Evolutionary conservation across 139 green algal genomes (phyloP).

Genomic region (Chlorella ohadii): DNA sequence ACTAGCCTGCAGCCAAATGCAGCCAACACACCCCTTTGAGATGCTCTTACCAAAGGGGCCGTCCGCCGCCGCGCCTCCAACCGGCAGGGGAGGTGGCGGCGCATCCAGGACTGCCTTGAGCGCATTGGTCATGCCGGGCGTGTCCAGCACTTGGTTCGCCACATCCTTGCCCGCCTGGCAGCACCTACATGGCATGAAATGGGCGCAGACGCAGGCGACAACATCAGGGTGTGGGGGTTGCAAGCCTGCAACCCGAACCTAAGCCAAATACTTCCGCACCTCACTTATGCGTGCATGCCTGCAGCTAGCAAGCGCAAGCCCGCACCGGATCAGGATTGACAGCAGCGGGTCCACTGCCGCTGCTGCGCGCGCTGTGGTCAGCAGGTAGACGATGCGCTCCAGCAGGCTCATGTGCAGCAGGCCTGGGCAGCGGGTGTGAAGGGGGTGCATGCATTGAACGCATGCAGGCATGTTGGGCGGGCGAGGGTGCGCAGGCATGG

Average conservation of each 20-base stretch:
- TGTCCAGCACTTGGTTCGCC: slow-evolving; percentile 47
- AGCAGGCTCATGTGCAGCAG: slow-evolving; percentile 71
- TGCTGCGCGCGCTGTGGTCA: slow-evolving; percentile 10
- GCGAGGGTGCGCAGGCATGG: too few relatives aligned
- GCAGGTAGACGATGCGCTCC: slow-evolving; percentile 44
- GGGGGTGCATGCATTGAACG: not conserved
- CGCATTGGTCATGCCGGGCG: slow-evolving; percentile 49
- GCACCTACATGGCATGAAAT: not conserved
- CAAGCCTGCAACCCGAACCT: too few relatives aligned
- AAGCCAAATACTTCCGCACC: too few relatives aligned
- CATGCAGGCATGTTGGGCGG: not conserved
- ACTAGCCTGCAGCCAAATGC: too few relatives aligned
- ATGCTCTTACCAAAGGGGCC: not conserved
- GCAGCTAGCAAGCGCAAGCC: not conserved
- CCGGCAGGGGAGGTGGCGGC: not conserved
- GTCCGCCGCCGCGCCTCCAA: not conserved
- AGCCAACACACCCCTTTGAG: too few relatives aligned
- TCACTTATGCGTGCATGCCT: too few relatives aligned
- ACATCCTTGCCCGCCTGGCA: slow-evolving; percentile 40
- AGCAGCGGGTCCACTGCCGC: slow-evolving; percentile 48
- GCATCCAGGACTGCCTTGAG: slow-evolving; percentile 42
- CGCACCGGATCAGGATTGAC: slow-evolving; percentile 39
- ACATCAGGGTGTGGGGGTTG: too few relatives aligned
- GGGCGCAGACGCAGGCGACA: too few relatives aligned
- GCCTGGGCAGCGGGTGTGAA: slow-evolving; percentile 25